Evolutionary conservation across 768 basidiomycete genomes (phyloP).

Genomic region (Mycena epipterygia): DNA sequence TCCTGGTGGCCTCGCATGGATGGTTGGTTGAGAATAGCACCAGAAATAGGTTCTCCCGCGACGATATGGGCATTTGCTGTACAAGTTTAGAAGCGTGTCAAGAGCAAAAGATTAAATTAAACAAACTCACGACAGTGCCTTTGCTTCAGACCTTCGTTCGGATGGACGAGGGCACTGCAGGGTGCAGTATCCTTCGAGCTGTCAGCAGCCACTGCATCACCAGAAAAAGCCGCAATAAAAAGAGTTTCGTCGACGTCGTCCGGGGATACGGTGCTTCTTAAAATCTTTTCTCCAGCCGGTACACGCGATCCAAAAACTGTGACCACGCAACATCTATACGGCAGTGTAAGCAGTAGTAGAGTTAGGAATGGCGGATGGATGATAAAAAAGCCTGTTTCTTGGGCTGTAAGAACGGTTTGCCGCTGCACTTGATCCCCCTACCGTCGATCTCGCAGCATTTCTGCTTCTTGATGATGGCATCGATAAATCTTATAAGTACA

Average conservation of each 20-base stretch:
- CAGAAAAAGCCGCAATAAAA: not conserved
- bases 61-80: slow-evolving; percentile 7
- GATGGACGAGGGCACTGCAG: slow-evolving; percentile 11
- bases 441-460: not conserved
- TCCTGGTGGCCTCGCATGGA: not conserved
- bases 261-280: not conserved
- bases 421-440: not conserved
- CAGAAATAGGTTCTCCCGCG: not conserved
- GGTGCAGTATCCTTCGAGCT: not conserved
- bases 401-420: not conserved
- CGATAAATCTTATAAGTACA: not conserved
- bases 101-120: not conserved
- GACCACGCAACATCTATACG: not conserved
- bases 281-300: not conserved
- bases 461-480: not conserved
- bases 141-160: not conserved
- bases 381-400: not conserved
- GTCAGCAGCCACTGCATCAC: not conserved
- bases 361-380: not conserved
- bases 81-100: not conserved
- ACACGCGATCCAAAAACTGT: not conserved
- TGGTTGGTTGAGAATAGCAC: not conserved
- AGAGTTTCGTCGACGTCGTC: slow-evolving; percentile 1
- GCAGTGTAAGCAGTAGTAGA: not conserved
- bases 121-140: not conserved